phyloP scores from a whole-genome alignment of 1,139 yeast species.

The Diutina catenulata region DNA sequence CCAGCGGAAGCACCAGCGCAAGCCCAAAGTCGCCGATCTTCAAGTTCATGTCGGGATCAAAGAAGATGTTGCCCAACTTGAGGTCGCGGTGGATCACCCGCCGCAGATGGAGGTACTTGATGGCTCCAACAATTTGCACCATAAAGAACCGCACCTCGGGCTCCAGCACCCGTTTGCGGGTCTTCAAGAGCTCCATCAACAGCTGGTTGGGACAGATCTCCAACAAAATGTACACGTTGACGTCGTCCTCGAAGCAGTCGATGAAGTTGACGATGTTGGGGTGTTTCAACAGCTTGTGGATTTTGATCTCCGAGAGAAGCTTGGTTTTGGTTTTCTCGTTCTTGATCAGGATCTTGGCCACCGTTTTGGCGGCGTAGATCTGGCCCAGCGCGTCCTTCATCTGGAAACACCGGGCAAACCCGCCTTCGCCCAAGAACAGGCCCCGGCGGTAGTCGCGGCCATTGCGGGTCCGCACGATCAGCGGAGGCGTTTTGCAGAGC shows the following conservation, averaged over 20 bases:
- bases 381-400: constrained; percentile 84
- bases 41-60: constrained; percentile 84
- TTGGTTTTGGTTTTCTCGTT: constrained; percentile 88
- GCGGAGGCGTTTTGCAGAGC: constrained; percentile 89
- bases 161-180: constrained; percentile 73
- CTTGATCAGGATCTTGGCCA: constrained; percentile 88
- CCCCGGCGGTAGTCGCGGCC: constrained; percentile 92
- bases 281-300: constrained; percentile 84
- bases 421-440: constrained; percentile 90
- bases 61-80: constrained; percentile 87
- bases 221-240: constrained; percentile 80
- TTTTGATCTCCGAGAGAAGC: constrained; percentile 83
- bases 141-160: constrained; percentile 86
- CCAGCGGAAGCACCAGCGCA: constrained; percentile 71
- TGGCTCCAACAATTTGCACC: constrained; percentile 91
- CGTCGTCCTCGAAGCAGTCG: constrained; percentile 93
- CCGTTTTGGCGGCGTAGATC: constrained; percentile 92
- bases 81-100: constrained; percentile 94
- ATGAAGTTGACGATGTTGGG: constrained; percentile 83
- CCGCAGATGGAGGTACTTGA: constrained; percentile 82
- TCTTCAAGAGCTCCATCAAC: constrained; percentile 80
- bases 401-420: constrained; percentile 97
- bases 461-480: constrained; percentile 73
- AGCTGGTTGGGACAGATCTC: constrained; percentile 94
- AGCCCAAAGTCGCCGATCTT: constrained; percentile 96